A percentile compares a stretch with the other conserved stretches of the same genome.
phyloP scores from a whole-genome alignment of 176 grass and related monocot genomes.

The Elymus sibiricus region DNA sequence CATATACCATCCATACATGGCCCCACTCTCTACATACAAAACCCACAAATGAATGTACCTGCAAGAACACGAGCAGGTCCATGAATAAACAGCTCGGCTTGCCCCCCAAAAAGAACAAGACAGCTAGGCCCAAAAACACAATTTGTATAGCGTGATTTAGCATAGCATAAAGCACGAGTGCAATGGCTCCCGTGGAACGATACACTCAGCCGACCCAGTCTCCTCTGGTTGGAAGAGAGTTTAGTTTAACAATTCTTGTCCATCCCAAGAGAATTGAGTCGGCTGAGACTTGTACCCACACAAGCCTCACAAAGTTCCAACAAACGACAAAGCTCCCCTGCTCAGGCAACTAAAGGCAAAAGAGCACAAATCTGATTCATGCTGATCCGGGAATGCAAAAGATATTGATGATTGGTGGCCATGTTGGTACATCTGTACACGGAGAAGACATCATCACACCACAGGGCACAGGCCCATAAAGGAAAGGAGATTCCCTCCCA shows the following conservation, averaged over 20 bases:
- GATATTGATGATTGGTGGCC: neutral
- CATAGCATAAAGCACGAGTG: neutral
- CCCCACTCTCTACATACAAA: neutral
- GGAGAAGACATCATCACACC: neutral
- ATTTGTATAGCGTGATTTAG: neutral
- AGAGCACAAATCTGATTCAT: constrained; percentile 2
- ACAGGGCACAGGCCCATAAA: neutral
- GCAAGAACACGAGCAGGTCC: constrained; percentile 44
- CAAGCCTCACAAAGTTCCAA: neutral
- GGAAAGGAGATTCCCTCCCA: neutral
- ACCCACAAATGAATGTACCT: constrained; percentile 29
- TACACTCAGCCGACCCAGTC: neutral
- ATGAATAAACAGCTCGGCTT: constrained; percentile 38
- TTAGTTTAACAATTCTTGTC: neutral
- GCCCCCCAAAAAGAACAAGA: neutral
- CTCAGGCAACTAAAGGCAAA: neutral
- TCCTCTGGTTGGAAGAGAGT: neutral
- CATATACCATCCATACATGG: neutral
- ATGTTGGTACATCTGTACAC: neutral
- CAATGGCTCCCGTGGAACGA: too few relatives aligned
- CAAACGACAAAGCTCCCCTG: neutral
- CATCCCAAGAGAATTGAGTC: neutral
- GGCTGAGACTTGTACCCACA: neutral
- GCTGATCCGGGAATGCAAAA: neutral
- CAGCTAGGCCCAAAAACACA: neutral